Evolutionary conservation across 2,329 filamentous ascomycete genomes (phyloP), one percentile per base, ranked within the genome.

Genomic region (Aspergillus sp.): DNA sequence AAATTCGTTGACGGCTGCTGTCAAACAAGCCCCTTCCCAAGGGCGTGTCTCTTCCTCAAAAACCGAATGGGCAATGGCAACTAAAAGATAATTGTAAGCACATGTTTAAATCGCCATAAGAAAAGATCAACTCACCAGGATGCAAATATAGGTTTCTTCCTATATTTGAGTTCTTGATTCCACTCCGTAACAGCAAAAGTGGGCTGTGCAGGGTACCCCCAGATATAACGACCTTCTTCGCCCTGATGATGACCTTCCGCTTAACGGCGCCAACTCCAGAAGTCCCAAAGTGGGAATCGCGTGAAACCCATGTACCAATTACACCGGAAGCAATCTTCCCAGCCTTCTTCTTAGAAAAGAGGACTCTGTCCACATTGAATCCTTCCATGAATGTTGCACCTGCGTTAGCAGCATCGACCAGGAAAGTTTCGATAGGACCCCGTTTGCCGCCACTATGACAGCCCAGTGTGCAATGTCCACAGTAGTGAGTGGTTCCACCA

Each of bases 361-460:
- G 63, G 15, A 97, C 79, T 59, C 83, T 82, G 12, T 90, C 83
- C 0, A 87, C 89, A 19, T 86, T 75, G 67, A 95, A 91, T 0
- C 92, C 92, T 77, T 97, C 91, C 57, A 96, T 83, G 70, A 96
- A 96, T 62, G 83, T 80, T 1, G 92, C 90, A 0, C 92, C 92
- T 0, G 89, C 86, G 52, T 82, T 82, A 1, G 87, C 89, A 2
- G 93, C 92, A 65, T 92, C 90, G 0, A 90, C 90, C 13, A 97
- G 79, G 80, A 86, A 97, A 6, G 85, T 86, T 22, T 90, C 86
- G 0, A 85, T 83, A 0, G 93, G 89, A 0, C 93, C 91, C 72
- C 89, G 87, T 77, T 97, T 97, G 62, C 87, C 86, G 47, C 83
- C 86, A 2, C 84, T 83, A 8, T 80, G 79, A 63, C 86, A 88